A percentile compares a stretch with the other conserved stretches of the same genome.
Evolutionary conservation across 2,329 filamentous ascomycete species (phyloP).

Genomic region (Dendryphion nanum): DNA sequence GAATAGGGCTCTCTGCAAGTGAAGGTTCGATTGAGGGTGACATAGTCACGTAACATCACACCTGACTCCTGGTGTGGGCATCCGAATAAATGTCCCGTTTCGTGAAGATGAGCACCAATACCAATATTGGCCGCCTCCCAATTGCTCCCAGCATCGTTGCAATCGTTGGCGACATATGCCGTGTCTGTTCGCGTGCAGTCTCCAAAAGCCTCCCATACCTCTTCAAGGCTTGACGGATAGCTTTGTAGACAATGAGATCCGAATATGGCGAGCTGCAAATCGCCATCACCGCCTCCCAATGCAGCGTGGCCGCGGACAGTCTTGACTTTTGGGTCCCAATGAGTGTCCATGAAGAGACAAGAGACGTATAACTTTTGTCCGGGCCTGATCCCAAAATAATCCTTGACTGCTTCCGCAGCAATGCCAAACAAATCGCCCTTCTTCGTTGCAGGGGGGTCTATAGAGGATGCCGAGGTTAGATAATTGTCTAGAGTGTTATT

Average conservation of each 20-base stretch:
- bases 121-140: conserved; percentile 97
- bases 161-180: conserved; percentile 77
- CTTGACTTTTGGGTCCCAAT: conserved; percentile 74
- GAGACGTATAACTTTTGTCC: conserved; percentile 89
- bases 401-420: conserved; percentile 72
- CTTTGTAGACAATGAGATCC: conserved; percentile 90
- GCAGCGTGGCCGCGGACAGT: conserved; percentile 79
- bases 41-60: conserved; percentile 90
- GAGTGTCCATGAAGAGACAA: conserved; percentile 79
- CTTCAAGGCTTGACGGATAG: conserved; percentile 85
- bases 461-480: too few species aligned
- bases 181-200: conserved; percentile 90
- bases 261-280: conserved; percentile 81
- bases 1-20: conserved; percentile 78
- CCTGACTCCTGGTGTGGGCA: conserved; percentile 86
- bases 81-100: conserved; percentile 85
- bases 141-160: conserved; percentile 80
- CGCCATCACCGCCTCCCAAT: conserved; percentile 71
- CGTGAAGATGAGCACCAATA: conserved; percentile 89
- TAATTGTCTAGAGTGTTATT: too few species aligned
- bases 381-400: conserved; percentile 70
- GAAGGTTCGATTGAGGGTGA: conserved; percentile 80
- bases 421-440: conserved; percentile 75
- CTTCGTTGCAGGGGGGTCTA: conserved; percentile 45
- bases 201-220: conserved; percentile 82